phyloP scores from a whole-genome alignment of 495 filamentous ascomycete genomes.

The Trichoderma virens region DNA sequence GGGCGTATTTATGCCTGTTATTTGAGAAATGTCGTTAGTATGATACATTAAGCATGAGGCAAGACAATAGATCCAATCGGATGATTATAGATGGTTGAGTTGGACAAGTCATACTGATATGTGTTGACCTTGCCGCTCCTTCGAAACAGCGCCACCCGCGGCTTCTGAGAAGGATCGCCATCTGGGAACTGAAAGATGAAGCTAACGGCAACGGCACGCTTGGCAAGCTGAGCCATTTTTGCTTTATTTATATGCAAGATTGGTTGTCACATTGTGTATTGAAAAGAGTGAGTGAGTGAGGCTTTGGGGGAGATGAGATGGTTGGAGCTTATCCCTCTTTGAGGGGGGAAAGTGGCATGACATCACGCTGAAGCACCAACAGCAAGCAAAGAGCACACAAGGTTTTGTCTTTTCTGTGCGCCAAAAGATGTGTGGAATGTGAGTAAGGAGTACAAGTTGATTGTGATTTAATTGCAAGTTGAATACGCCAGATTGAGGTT shows the following conservation, averaged over 20 bases:
- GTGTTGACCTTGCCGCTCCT: conserved; percentile 51
- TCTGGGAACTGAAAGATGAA: conserved; percentile 44
- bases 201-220: conserved; percentile 45
- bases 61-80: too few species aligned
- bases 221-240: conserved; percentile 15
- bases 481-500: too few species aligned
- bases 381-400: too few species aligned
- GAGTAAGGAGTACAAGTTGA: too few species aligned
- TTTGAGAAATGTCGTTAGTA: neutral
- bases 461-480: too few species aligned
- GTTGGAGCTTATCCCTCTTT: neutral
- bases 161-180: conserved; percentile 18
- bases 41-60: too few species aligned
- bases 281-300: neutral
- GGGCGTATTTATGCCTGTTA: conserved; percentile 47
- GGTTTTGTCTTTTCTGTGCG: too few species aligned
- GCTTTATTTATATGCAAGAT: neutral
- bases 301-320: neutral
- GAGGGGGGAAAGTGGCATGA: neutral
- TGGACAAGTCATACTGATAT: conserved; percentile 29
- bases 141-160: conserved; percentile 48
- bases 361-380: neutral
- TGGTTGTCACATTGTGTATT: too few species aligned
- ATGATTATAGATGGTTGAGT: too few species aligned
- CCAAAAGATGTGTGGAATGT: too few species aligned